phyloP scores from a whole-genome alignment of 2,329 filamentous ascomycete genomes.

The Arthrobotrys megalospora region DNA sequence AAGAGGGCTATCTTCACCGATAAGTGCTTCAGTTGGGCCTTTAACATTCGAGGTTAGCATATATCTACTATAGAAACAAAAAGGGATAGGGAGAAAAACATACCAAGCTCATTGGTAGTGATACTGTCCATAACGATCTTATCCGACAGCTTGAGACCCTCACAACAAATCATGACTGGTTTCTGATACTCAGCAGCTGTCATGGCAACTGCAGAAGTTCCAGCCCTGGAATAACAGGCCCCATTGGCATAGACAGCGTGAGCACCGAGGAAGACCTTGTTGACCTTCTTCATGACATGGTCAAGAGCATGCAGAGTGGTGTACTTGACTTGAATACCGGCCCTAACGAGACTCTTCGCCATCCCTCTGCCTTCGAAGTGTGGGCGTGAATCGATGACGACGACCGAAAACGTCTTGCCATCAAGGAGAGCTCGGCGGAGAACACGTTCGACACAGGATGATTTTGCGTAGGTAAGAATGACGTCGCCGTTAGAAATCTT shows the following conservation, averaged over 20 bases:
- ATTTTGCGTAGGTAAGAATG: constrained; percentile 88
- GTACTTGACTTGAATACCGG: constrained; percentile 84
- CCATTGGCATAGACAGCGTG: constrained; percentile 98
- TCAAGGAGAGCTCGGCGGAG: constrained; percentile 79
- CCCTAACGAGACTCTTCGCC: constrained; percentile 78
- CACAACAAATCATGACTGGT: constrained; percentile 89
- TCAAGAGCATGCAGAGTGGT: constrained; percentile 83
- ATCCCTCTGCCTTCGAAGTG: constrained; percentile 80
- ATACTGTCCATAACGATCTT: constrained; percentile 92
- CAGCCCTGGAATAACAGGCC: constrained; percentile 86
- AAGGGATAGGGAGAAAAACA: constrained; percentile 1
- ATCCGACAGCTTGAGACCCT: constrained; percentile 94
- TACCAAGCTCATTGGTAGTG: constrained; percentile 82
- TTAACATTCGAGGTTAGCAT: constrained; percentile 75
- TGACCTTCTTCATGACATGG: constrained; percentile 79
- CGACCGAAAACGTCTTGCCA: constrained; percentile 84
- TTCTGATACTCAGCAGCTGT: constrained; percentile 82
- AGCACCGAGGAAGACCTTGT: constrained; percentile 85
- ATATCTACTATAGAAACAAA: constrained; percentile 62
- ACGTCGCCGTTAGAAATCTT: constrained; percentile 85
- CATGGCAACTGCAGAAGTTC: constrained; percentile 89
- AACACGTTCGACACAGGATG: constrained; percentile 86
- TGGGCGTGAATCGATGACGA: constrained; percentile 83
- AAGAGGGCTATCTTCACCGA: constrained; percentile 67
- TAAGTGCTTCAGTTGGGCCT: constrained; percentile 62